These are phyloP conservation scores for Yamadazyma scolyti DNA, from an alignment of 805 yeast species.

Conservation along the genomic window DNA sequence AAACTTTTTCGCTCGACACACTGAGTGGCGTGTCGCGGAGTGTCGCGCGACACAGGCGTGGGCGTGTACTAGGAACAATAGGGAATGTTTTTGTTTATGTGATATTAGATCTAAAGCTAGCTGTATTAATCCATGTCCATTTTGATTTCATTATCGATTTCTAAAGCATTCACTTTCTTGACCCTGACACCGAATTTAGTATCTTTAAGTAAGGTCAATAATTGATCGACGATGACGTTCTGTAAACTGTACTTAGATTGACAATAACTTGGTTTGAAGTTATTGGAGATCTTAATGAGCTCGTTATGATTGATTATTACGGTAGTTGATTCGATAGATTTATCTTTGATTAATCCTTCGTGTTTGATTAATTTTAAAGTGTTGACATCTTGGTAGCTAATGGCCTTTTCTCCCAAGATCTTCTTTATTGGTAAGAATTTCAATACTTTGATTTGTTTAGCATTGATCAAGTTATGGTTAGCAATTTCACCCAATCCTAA, in stretches of 20 bases:
- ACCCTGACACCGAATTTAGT: conserved; percentile 65
- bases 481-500: conserved; percentile 77
- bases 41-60: no score
- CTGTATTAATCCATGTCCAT: conserved; percentile 10
- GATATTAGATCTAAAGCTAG: conserved; percentile 1
- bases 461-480: conserved; percentile 73
- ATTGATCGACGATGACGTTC: conserved; percentile 18
- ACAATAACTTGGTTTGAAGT: conserved; percentile 79
- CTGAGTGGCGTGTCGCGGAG: no score
- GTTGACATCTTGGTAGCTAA: conserved; percentile 45
- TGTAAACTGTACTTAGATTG: conserved; percentile 71
- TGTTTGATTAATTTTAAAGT: conserved; percentile 53
- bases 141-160: conserved; percentile 6
- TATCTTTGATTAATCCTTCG: conserved; percentile 48
- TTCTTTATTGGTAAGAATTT: conserved; percentile 69
- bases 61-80: no score
- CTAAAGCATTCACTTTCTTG: conserved; percentile 52
- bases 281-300: conserved; percentile 70
- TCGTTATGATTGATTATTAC: conserved; percentile 51
- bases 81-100: neutral
- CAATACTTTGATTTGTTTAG: conserved; percentile 69
- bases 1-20: no score
- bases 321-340: conserved; percentile 79
- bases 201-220: conserved; percentile 61
- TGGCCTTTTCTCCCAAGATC: conserved; percentile 50